Percentiles rank a stretch among this genome's conserved stretches.
phyloP scores from a whole-genome alignment of 208 protist genomes.

The Acanthamoeba royreba region DNA sequence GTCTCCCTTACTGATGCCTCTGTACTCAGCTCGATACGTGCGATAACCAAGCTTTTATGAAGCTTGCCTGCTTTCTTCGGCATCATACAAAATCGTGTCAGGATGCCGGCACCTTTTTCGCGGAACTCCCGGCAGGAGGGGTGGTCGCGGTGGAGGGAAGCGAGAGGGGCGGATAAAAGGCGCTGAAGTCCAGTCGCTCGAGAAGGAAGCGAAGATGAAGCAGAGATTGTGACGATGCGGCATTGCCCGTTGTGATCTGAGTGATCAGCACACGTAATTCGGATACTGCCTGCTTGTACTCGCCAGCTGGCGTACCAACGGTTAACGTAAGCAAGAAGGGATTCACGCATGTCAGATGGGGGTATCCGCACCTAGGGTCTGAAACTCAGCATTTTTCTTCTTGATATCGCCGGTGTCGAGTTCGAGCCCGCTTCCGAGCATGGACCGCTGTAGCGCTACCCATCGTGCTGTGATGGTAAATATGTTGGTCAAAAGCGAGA shows the following conservation, averaged over 20 bases:
- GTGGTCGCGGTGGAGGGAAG: too few species aligned
- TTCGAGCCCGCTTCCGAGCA: slow-evolving; percentile 1
- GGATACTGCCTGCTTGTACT: slow-evolving; percentile 11
- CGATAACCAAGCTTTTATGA: not conserved
- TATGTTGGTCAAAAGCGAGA: not conserved
- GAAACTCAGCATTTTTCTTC: not conserved
- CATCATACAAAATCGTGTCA: not conserved
- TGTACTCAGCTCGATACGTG: too few species aligned
- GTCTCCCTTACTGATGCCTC: too few species aligned
- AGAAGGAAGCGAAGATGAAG: not conserved
- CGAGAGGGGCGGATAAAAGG: not conserved
- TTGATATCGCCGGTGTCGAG: not conserved
- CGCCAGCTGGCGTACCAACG: not conserved
- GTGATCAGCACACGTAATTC: not conserved
- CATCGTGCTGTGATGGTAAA: not conserved
- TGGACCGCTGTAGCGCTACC: not conserved
- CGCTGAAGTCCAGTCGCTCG: slow-evolving; percentile 7
- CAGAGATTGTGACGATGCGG: not conserved
- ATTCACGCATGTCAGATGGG: not conserved
- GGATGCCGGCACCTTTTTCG: too few species aligned
- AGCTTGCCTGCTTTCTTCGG: not conserved
- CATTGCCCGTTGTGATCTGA: not conserved
- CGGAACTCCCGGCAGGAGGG: too few species aligned
- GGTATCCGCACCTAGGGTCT: not conserved
- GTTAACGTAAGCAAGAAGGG: not conserved